A percentile compares a stretch with the other conserved stretches of the same genome.
Conservation (phyloP, 805 yeast species). For the Wickerhamiella dianesei region DNA sequence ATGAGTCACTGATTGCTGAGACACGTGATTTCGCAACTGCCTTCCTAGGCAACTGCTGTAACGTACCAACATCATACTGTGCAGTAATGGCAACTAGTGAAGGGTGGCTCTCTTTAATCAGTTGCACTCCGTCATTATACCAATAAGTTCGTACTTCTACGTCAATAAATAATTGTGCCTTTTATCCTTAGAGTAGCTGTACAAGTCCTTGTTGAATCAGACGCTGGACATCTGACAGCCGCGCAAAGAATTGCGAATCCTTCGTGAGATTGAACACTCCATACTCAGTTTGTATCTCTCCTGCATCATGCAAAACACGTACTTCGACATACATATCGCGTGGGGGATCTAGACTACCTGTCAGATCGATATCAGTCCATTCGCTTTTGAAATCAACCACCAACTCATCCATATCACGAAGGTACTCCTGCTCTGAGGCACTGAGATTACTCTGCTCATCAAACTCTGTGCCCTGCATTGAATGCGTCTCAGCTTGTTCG, state of each 20-base stretch:
- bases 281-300: constrained; percentile 93
- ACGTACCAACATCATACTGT: too few species aligned
- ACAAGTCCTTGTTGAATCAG: constrained; percentile 87
- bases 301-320: constrained; percentile 83
- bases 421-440: constrained; percentile 69
- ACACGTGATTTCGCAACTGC: too few species aligned
- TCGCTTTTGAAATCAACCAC: constrained; percentile 64
- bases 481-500: constrained; percentile 17
- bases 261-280: constrained; percentile 84
- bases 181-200: constrained; percentile 45
- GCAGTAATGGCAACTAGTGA: too few species aligned
- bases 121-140: too few species aligned
- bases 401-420: constrained; percentile 54
- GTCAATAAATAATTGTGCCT: background rate
- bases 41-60: too few species aligned
- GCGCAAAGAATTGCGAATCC: constrained; percentile 85
- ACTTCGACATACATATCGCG: constrained; percentile 86
- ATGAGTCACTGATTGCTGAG: too few species aligned
- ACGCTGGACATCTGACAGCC: constrained; percentile 89
- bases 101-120: too few species aligned
- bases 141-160: too few species aligned
- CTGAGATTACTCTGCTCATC: constrained; percentile 37
- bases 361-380: constrained; percentile 69
- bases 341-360: constrained; percentile 87
- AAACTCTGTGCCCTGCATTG: constrained; percentile 8